Evolutionary conservation across 306 rosid genomes (phyloP).

Genomic region (Vigna radiata): DNA sequence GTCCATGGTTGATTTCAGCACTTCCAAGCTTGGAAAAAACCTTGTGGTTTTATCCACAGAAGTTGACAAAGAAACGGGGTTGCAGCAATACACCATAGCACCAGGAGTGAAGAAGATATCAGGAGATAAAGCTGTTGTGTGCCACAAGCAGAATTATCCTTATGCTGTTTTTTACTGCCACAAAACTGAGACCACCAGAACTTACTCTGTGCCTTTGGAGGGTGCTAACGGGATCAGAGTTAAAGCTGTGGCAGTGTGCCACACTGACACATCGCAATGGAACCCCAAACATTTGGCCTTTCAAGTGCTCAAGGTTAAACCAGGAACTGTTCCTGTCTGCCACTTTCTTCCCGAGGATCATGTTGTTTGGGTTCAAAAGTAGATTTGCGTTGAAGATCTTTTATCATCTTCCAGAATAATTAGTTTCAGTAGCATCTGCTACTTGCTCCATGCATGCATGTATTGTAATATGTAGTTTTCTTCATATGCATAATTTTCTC

Average conservation of each 20-base stretch:
- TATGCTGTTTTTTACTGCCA: constrained; percentile 89
- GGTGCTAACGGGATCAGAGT: constrained; percentile 62
- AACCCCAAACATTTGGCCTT: constrained; percentile 89
- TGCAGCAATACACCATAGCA: constrained; percentile 54
- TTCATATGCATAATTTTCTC: not conserved
- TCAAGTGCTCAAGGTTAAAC: constrained; percentile 76
- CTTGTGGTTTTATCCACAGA: constrained; percentile 67
- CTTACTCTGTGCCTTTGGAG: constrained; percentile 61
- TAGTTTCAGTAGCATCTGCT: constrained; percentile 2
- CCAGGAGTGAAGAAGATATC: constrained; percentile 52
- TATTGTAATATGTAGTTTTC: not conserved
- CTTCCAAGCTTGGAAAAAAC: constrained; percentile 66
- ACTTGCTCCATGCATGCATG: not conserved
- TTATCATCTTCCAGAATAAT: constrained; percentile 11
- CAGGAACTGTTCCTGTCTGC: constrained; percentile 78
- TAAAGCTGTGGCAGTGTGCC: constrained; percentile 78
- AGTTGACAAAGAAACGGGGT: constrained; percentile 49
- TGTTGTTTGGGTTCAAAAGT: constrained; percentile 70
- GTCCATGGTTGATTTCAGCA: constrained; percentile 82
- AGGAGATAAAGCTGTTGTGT: constrained; percentile 59
- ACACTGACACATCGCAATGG: constrained; percentile 78
- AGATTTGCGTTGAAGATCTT: constrained; percentile 11
- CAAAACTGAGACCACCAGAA: constrained; percentile 47
- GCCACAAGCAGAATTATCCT: constrained; percentile 74
- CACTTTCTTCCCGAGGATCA: constrained; percentile 92